Evolutionary conservation across 441 rosid genomes (phyloP).

Genomic region (Croton laevigatus): DNA sequence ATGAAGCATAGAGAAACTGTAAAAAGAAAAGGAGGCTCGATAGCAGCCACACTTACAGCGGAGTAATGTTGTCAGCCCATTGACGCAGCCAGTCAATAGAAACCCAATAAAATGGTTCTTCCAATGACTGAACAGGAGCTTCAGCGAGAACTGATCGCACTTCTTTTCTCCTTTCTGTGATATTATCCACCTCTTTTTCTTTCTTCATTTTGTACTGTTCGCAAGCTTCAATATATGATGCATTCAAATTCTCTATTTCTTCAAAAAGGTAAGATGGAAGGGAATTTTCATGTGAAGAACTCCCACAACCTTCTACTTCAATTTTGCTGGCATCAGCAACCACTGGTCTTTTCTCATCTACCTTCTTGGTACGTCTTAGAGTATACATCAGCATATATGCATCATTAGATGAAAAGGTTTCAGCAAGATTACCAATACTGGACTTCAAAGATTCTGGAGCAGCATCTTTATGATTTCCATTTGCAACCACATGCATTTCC

Average conservation of each 20-base stretch:
- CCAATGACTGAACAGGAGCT: slow-evolving; percentile 70
- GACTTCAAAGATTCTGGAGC: slow-evolving; percentile 44
- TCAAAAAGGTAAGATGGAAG: slow-evolving; percentile 71
- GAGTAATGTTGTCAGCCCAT: slow-evolving; percentile 75
- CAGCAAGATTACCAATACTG: slow-evolving; percentile 35
- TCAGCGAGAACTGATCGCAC: slow-evolving; percentile 82
- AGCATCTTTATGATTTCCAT: slow-evolving; percentile 42
- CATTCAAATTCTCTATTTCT: slow-evolving; percentile 59
- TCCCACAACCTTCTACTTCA: slow-evolving; percentile 38
- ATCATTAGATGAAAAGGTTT: slow-evolving; percentile 83
- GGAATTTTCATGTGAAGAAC: slow-evolving; percentile 38
- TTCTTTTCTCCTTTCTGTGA: slow-evolving; percentile 72
- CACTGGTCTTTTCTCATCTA: slow-evolving; percentile 35
- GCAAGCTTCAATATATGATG: slow-evolving; percentile 55
- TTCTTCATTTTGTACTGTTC: slow-evolving; percentile 56
- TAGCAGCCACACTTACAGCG: slow-evolving; percentile 54
- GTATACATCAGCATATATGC: slow-evolving; percentile 96
- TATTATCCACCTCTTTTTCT: slow-evolving; percentile 51
- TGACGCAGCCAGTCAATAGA: slow-evolving; percentile 89
- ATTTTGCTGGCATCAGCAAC: slow-evolving; percentile 27
- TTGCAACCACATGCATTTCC: slow-evolving; percentile 36
- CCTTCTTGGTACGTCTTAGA: slow-evolving; percentile 51
- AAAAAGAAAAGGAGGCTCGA: slow-evolving; percentile 13
- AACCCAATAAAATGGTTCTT: slow-evolving; percentile 74
- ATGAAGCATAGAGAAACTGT: slow-evolving; percentile 13